phyloP scores from a whole-genome alignment of 2,329 filamentous ascomycete species.

The Hypocreales sp. region DNA sequence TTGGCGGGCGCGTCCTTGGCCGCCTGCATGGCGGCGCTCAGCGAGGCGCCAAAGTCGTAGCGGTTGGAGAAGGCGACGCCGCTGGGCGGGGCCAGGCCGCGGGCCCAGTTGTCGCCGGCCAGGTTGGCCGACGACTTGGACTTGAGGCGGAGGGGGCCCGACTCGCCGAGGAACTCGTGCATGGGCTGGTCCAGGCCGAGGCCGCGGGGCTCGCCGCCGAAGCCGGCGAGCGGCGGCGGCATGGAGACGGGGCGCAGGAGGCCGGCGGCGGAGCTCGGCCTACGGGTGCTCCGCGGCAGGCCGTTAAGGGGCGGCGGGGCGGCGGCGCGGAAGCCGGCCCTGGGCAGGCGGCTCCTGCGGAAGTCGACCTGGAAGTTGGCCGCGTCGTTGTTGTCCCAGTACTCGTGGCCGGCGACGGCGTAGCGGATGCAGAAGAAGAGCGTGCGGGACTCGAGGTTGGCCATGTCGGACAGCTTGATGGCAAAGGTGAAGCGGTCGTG shows the following conservation, averaged over 20 bases:
- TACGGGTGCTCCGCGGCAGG: slow-evolving; percentile 53
- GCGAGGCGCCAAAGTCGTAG: slow-evolving; percentile 91
- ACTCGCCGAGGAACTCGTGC: slow-evolving; percentile 48
- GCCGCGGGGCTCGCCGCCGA: slow-evolving; percentile 42
- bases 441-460: slow-evolving; percentile 84
- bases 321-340: slow-evolving; percentile 36
- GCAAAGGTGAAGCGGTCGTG: slow-evolving; percentile 87
- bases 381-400: slow-evolving; percentile 84
- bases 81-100: slow-evolving; percentile 36
- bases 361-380: slow-evolving; percentile 95
- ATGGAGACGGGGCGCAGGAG: slow-evolving; percentile 37
- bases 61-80: slow-evolving; percentile 76
- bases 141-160: slow-evolving; percentile 53
- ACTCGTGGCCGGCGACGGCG: slow-evolving; percentile 66
- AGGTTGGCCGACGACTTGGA: slow-evolving; percentile 47
- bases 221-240: slow-evolving; percentile 52
- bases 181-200: slow-evolving; percentile 44
- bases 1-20: slow-evolving; percentile 48
- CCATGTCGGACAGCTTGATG: slow-evolving; percentile 82
- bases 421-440: slow-evolving; percentile 88
- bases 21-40: slow-evolving; percentile 65
- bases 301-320: slow-evolving; percentile 33
- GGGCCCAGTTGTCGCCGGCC: slow-evolving; percentile 44
- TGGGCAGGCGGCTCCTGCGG: slow-evolving; percentile 55
- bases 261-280: slow-evolving; percentile 19